Evolutionary conservation across 225 moss, liverwort and hornwort species (phyloP).

Genomic region (Climacium dendroides): DNA sequence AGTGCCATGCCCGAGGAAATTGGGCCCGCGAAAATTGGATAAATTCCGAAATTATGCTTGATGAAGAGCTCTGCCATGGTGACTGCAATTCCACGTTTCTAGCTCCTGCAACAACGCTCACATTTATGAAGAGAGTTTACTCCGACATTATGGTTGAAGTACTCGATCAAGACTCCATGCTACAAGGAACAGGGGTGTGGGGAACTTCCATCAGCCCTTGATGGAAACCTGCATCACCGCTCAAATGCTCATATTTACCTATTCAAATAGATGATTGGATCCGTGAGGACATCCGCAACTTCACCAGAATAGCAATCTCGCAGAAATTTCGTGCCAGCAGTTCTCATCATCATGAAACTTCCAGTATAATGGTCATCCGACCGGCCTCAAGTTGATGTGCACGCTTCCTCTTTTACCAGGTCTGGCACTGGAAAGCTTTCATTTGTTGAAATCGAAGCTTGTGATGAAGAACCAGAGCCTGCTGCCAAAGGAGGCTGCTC

Average conservation of each 20-base stretch:
- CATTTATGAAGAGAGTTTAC: background rate
- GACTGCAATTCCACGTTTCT: too few relatives aligned
- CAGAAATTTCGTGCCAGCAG: background rate
- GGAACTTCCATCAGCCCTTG: conserved; percentile 9
- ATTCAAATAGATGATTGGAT: background rate
- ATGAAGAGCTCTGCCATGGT: background rate
- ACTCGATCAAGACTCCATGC: background rate
- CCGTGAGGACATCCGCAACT: background rate
- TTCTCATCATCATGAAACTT: background rate
- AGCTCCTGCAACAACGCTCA: background rate
- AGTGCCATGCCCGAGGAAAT: too few relatives aligned
- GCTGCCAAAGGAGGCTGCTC: background rate
- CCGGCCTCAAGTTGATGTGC: background rate
- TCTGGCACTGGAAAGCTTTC: conserved; percentile 1
- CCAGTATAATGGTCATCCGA: background rate
- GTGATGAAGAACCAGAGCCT: too few relatives aligned
- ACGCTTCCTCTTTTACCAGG: background rate
- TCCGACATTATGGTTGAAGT: background rate
- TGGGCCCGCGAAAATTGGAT: too few relatives aligned
- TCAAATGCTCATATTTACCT: background rate
- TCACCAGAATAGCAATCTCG: conserved; percentile 3
- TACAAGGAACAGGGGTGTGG: background rate
- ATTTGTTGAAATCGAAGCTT: background rate
- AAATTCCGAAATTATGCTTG: too few relatives aligned
- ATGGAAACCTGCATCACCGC: background rate